Evolutionary conservation across 2,329 filamentous ascomycete genomes (phyloP).

Genomic region (Fusarium bulbicola): DNA sequence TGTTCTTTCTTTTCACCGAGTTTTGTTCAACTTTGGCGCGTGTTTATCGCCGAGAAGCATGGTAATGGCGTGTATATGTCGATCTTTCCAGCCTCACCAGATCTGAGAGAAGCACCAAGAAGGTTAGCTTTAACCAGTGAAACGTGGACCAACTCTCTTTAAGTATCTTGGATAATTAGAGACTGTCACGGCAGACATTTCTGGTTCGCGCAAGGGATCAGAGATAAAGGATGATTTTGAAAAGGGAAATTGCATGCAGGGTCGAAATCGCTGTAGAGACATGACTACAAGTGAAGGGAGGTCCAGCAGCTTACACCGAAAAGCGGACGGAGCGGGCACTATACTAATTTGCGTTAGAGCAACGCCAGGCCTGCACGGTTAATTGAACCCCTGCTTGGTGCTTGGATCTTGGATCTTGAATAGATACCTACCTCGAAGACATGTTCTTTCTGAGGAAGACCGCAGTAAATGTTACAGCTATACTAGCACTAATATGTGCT

Average conservation of each 20-base stretch:
- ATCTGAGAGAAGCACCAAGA: not conserved
- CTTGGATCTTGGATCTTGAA: not conserved
- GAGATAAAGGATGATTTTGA: not conserved
- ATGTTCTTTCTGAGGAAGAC: not conserved
- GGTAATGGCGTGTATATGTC: not conserved
- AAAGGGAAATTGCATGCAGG: not conserved
- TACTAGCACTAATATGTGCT: not conserved
- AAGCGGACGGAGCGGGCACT: not conserved
- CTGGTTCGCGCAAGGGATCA: too few species aligned
- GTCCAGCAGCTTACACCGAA: not conserved
- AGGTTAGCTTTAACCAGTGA: not conserved
- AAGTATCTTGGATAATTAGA: not conserved
- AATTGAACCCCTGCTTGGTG: not conserved
- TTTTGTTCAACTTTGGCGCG: not conserved
- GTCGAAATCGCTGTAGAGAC: not conserved
- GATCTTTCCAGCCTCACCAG: not conserved
- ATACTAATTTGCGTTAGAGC: not conserved
- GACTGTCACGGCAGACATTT: not conserved
- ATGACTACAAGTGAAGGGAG: not conserved
- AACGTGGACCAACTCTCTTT: not conserved
- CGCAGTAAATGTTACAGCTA: not conserved
- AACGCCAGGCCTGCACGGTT: not conserved
- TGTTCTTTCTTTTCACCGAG: rapidly evolving
- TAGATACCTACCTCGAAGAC: not conserved
- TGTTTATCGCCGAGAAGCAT: not conserved